phyloP scores from a whole-genome alignment of 176 grass and related monocot genomes.

The Guadua angustifolia region DNA sequence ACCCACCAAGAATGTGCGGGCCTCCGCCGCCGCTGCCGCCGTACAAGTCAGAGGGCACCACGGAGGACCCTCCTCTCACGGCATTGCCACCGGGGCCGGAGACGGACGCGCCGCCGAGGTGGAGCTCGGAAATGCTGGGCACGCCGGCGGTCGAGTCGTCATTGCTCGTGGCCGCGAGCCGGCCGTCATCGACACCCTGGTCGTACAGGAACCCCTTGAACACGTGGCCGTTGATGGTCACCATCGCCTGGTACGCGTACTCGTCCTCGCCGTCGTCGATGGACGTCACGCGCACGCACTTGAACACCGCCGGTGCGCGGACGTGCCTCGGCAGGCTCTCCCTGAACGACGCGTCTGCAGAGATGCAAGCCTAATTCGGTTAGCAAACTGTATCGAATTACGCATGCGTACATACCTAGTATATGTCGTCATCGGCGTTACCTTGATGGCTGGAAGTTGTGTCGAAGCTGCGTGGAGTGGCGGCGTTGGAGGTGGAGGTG shows the following conservation, averaged over 20 bases:
- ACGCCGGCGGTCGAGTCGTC: slow-evolving; percentile 57
- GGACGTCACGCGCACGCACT: slow-evolving; percentile 91
- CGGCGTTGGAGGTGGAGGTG: slow-evolving; percentile 89
- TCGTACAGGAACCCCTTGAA: slow-evolving; percentile 99
- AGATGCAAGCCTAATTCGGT: not conserved
- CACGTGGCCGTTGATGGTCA: slow-evolving; percentile 87
- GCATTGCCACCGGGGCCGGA: slow-evolving; percentile 25
- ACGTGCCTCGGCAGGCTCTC: slow-evolving; percentile 82
- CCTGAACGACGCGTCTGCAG: slow-evolving; percentile 60
- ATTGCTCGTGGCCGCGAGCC: slow-evolving; percentile 55
- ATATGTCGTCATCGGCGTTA: slow-evolving; percentile 7
- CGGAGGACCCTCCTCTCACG: slow-evolving; percentile 27
- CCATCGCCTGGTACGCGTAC: slow-evolving; percentile 89
- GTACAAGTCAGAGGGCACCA: slow-evolving; percentile 57
- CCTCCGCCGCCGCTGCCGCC: slow-evolving; percentile 37
- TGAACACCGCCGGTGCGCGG: slow-evolving; percentile 90
- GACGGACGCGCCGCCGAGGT: slow-evolving; percentile 61
- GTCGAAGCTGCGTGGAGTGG: slow-evolving; percentile 92
- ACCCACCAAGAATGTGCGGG: slow-evolving; percentile 59
- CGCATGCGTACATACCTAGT: not conserved
- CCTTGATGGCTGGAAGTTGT: slow-evolving; percentile 98
- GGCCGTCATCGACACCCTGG: slow-evolving; percentile 84
- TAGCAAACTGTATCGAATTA: not conserved
- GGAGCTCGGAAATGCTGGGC: slow-evolving; percentile 92
- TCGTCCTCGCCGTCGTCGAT: slow-evolving; percentile 86